Evolutionary conservation across 2,329 filamentous ascomycete genomes (phyloP), one percentile per base, ranked within the genome.

Genomic region (Xylariaceae sp.): DNA sequence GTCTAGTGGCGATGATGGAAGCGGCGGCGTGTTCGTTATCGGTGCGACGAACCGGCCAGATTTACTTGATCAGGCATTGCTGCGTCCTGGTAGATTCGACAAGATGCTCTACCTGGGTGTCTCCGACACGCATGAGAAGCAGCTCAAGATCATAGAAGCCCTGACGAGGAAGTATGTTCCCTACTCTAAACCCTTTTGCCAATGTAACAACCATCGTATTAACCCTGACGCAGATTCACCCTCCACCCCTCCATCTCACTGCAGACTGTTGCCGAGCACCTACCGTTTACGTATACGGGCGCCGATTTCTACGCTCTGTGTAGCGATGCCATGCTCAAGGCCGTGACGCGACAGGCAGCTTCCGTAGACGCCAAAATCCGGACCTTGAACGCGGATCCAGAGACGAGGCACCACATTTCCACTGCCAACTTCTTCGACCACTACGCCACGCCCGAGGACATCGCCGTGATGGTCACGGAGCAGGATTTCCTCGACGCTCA

Each of bases 41-140:
- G 93, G 95, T 55, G 93, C 93, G 2, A 99, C 93, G 4, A 99
- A 99, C 76, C 80, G 93, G 60, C 95, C 95, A 0, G 95, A 99
- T 77, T 77, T 98, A 51, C 81, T 99, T 20, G 93, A 99, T 71
- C 91, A 91, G 62, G 95, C 93, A 3, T 78, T 99, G 55, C 79
- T 98, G 44, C 85, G 93, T 51, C 95, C 93, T 1, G 93, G 93
- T 2, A 83, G 93, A 57, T 98, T 99, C 73, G 95, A 99, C 72
- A 98, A 98, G 79, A 96, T 98, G 93, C 83, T 99, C 26, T 99
- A 98, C 70, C 81, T 99, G 12, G 95, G 95, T 37, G 92, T 99
- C 7, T 96, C 91, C 7, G 95, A 99, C 74, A 97, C 93, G 3
- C 93, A 98, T 68, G 90, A 96, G 18, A 98, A 98, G 78, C 95